Evolutionary conservation across 441 rosid genomes (phyloP).

Genomic region (Erodium chrysanthum): DNA sequence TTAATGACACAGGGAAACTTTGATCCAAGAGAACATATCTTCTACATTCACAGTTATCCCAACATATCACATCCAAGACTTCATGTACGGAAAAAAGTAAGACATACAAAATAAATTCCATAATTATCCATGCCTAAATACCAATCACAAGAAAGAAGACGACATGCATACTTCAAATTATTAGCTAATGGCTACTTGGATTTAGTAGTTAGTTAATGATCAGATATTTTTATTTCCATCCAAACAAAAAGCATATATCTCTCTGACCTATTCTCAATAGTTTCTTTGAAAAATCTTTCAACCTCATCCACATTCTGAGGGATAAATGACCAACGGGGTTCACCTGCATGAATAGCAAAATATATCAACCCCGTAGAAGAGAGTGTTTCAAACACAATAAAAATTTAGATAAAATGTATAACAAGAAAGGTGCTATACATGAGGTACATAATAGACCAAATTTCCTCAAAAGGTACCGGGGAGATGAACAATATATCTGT

Average conservation of each 20-base stretch:
- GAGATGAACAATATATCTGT: not conserved
- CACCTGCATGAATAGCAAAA: slow-evolving; percentile 42
- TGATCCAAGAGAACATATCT: not conserved
- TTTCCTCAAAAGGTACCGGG: not conserved
- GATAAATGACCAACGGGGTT: slow-evolving; percentile 67
- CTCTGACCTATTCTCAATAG: slow-evolving; percentile 69
- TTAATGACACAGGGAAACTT: not conserved
- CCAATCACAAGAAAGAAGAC: not conserved
- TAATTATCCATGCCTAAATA: not conserved
- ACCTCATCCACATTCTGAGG: slow-evolving; percentile 53
- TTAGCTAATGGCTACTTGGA: not conserved
- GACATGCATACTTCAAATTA: not conserved
- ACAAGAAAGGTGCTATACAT: not conserved
- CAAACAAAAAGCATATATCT: not conserved
- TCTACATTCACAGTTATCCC: not conserved
- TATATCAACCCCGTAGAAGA: not conserved
- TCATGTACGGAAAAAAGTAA: not conserved
- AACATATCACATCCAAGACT: not conserved
- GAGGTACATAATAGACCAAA: not conserved
- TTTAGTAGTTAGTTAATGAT: not conserved
- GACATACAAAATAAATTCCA: not conserved
- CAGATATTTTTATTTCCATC: not conserved
- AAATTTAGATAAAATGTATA: not conserved
- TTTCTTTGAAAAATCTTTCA: slow-evolving; percentile 73
- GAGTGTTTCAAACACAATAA: not conserved